phyloP scores from a whole-genome alignment of 805 yeast species.

The Nakazawaea ambrosiae region DNA sequence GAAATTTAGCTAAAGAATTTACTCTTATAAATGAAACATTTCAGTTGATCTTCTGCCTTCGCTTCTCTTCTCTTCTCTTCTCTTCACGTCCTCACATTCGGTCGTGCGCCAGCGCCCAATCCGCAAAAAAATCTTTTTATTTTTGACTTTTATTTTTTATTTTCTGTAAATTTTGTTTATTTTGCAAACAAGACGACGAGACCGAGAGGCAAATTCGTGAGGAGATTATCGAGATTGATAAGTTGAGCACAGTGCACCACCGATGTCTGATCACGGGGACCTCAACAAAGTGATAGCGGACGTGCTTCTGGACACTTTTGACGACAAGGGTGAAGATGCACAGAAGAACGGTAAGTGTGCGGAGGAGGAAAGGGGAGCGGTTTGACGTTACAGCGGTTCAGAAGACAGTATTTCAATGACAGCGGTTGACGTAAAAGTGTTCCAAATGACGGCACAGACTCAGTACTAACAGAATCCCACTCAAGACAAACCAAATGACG shows the following conservation, averaged over 20 bases:
- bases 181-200: background rate
- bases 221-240: too few species aligned
- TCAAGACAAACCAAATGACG: background rate
- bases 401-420: too few species aligned
- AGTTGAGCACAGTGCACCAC: too few species aligned
- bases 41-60: background rate
- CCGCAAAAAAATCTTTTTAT: background rate
- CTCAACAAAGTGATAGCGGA: conserved; percentile 7
- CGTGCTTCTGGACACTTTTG: conserved; percentile 7
- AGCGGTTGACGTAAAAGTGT: too few species aligned
- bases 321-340: background rate
- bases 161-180: conserved; percentile 1
- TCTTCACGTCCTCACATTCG: background rate
- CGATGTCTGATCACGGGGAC: conserved; percentile 10
- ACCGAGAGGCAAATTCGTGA: background rate
- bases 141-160: too few species aligned
- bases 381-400: too few species aligned
- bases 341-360: background rate
- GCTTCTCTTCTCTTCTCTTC: background rate
- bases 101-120: background rate
- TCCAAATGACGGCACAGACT: too few species aligned
- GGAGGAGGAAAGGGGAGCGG: too few species aligned
- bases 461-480: too few species aligned
- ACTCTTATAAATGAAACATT: background rate
- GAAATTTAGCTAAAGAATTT: background rate